Percentiles rank a stretch among this genome's conserved stretches.
Evolutionary conservation across 768 basidiomycete genomes (phyloP).

Genomic region (Lyophyllum atratum): DNA sequence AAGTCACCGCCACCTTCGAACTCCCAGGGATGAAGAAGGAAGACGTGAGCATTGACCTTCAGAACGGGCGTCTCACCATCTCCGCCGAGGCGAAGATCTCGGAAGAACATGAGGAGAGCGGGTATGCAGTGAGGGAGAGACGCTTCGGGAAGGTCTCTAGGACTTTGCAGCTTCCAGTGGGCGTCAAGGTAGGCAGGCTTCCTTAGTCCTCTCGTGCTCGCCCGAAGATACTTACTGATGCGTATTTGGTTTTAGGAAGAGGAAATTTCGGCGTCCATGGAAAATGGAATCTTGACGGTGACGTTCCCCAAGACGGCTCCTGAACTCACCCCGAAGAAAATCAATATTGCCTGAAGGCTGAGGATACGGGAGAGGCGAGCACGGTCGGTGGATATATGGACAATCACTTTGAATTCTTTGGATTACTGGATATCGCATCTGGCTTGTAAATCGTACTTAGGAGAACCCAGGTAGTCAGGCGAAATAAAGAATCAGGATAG

Average conservation of each 20-base stretch:
- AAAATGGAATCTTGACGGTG: conserved; percentile 6
- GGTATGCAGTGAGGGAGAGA: conserved; percentile 47
- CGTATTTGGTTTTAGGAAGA: neutral
- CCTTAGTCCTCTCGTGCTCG: conserved; percentile 15
- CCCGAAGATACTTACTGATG: neutral
- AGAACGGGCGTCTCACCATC: conserved; percentile 47
- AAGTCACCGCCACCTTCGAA: conserved; percentile 54
- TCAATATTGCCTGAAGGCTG: conserved; percentile 32
- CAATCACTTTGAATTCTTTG: neutral
- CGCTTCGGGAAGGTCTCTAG: conserved; percentile 50
- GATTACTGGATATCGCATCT: neutral
- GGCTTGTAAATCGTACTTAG: too few relatives aligned
- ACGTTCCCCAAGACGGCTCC: conserved; percentile 20
- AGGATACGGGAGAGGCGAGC: neutral
- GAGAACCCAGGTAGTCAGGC: too few relatives aligned
- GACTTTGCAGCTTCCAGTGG: conserved; percentile 46
- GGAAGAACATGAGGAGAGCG: conserved; percentile 31
- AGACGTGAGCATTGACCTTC: conserved; percentile 46
- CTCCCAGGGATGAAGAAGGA: conserved; percentile 54
- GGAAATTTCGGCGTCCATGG: conserved; percentile 13
- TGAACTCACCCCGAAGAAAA: conserved; percentile 45
- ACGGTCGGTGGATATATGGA: neutral
- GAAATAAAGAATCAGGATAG: too few relatives aligned
- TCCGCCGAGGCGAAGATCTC: conserved; percentile 43
- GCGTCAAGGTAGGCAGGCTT: conserved; percentile 43